A percentile compares a stretch with the other conserved stretches of the same genome.
These are phyloP conservation scores for Fusarium concolor DNA, from an alignment of 2,329 filamentous ascomycete genomes.

Conservation along the genomic window DNA sequence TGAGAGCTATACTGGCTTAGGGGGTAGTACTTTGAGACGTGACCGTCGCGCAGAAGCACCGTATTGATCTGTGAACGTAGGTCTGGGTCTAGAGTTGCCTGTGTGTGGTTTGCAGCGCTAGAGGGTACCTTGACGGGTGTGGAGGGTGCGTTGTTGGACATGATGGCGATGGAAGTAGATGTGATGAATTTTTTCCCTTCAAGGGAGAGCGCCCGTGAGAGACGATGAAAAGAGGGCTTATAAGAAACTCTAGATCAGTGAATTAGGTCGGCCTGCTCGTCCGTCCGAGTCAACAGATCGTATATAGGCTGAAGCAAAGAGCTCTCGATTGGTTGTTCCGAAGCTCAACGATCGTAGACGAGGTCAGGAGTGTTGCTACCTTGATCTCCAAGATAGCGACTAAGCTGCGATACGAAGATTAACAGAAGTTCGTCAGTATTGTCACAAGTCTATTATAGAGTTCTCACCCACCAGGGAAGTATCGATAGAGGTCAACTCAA, in stretches of 20 bases:
- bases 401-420: not conserved
- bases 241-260: not conserved
- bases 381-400: not conserved
- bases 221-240: not conserved
- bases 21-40: slow-evolving; percentile 65
- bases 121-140: slow-evolving; percentile 71
- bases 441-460: not conserved
- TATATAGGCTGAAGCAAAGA: not conserved
- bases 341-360: slow-evolving; percentile 6
- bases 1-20: not conserved
- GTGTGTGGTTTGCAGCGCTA: slow-evolving; percentile 69
- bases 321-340: slow-evolving; percentile 6
- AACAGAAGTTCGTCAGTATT: not conserved
- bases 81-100: slow-evolving; percentile 71
- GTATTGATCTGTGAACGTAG: slow-evolving; percentile 72
- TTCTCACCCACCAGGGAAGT: slow-evolving; percentile 1
- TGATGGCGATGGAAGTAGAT: slow-evolving; percentile 37
- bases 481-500: slow-evolving; percentile 7
- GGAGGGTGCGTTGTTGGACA: slow-evolving; percentile 61
- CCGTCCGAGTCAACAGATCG: not conserved
- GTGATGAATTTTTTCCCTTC: not conserved
- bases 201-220: not conserved
- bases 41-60: slow-evolving; percentile 67
- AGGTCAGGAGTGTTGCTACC: not conserved
- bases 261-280: not conserved